phyloP scores from a whole-genome alignment of 2,329 filamentous ascomycete genomes.

The Beauveria australis region DNA sequence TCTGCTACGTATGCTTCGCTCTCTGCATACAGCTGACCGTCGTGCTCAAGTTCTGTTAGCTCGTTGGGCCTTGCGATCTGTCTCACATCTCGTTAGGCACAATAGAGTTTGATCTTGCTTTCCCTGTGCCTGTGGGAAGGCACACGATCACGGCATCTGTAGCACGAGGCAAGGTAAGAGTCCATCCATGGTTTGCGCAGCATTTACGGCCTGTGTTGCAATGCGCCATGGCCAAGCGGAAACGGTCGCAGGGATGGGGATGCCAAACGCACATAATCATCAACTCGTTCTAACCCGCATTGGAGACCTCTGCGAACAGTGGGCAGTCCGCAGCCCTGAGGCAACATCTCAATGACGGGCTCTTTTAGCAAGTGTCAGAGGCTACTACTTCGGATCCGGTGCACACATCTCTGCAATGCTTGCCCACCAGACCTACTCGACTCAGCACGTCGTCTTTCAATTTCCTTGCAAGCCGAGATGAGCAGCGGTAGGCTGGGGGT shows the following conservation, averaged over 20 bases:
- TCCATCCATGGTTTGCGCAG: background rate
- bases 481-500: background rate
- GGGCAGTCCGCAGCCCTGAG: background rate
- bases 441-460: too few species aligned
- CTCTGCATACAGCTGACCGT: background rate
- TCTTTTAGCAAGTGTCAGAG: background rate
- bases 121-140: background rate
- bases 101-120: background rate
- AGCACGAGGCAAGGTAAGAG: background rate
- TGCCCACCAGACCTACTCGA: too few species aligned
- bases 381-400: background rate
- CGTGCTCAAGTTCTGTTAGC: background rate
- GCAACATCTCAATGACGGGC: background rate
- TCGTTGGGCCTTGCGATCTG: background rate
- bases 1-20: background rate
- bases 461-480: background rate
- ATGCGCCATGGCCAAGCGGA: background rate
- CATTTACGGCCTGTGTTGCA: background rate
- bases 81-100: background rate
- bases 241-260: background rate
- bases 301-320: background rate
- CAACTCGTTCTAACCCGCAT: background rate
- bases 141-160: background rate
- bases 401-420: background rate
- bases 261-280: background rate